Base-by-base conservation (phyloP, 139 green algal genomes). In the Micractinium conductrix region DNA sequence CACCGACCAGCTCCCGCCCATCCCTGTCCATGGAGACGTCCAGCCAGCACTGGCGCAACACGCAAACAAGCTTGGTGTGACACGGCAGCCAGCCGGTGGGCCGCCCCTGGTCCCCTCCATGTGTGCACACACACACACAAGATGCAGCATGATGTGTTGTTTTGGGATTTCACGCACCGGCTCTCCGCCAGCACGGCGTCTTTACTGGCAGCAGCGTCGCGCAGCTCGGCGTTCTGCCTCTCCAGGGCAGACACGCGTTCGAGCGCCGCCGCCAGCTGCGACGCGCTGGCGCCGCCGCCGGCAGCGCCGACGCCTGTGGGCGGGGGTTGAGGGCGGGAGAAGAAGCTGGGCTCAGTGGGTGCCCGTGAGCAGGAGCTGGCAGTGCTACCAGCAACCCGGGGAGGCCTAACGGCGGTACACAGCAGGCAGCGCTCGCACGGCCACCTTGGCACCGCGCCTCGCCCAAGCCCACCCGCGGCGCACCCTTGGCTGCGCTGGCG, bases 131-230 rank as follows among this genome's bases (percentile, higher is more conserved):
- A 72, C 40, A 35, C 40, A 62, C 71, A 21, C 24, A 43, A 14
- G 35, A 44, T 74, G 67, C 14, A 43, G 35, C 35, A 19, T 6
- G 9, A 58, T n/a, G n/a, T n/a, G n/a, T n/a, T n/a, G n/a, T n/a
- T n/a, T n/a, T n/a, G n/a, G n/a, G n/a, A n/a, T n/a, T n/a, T n/a
- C 70, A n/a, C 74, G 3, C 55, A 71, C 58, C 76, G 30, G 76
- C 76, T 82, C 80, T 86, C 50, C 16, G 81, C 81, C n/a, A 86
- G 81, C 55, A 86, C 58, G 1, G 81, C 81, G 24, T 86, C 81
- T 43, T 75, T 74, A 30, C 65, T 45, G 1, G 55, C 7, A 4
- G 69, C 71, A 2, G 71, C 55, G 22, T 74, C 58, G 22, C 81
- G 58, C 40, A 86, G 53, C 72, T 74, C 81, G 0, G 38, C 55